Base-by-base conservation (phyloP, 73 alveolate species). In the Durusdinium trenchii region DNA sequence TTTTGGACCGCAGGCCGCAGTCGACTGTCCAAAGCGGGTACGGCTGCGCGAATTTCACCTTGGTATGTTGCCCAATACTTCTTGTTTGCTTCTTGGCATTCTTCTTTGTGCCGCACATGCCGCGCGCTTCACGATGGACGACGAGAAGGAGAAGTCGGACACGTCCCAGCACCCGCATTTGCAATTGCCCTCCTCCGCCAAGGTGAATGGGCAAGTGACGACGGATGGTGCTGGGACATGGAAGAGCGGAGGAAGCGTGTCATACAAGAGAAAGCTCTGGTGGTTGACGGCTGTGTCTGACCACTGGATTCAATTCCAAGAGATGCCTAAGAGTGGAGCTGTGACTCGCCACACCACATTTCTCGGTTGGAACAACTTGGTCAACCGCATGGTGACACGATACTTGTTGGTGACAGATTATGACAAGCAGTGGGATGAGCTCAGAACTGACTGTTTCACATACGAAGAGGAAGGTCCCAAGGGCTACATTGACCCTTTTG, bases 171-270 rank as follows among this genome's bases (percentile, higher is more conserved):
- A 73, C 84, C 84, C 84, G 84, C 50, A 36, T 36, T 38, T 73
- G 47, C 51, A 73, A 12, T 50, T 73, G 32, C 84, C 84, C 1
- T 73, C 84, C 18, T 73, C 84, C 16, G 84, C 84, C 28, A 35
- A 73, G 84, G 84, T 38, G 51, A 64, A 12, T 10, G 84, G 50
- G 51, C 84, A 32, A 20, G 89, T 78, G 45, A 78, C 89, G 3
- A 43, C 93, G 6, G 93, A 83, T 83, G 93, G 93, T 36, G 38
- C 23, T 38, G 46, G 28, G 93, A 83, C 47, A 50, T 83, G 93
- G 93, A 83, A 50, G 57, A 85, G 94, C 94, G 54, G 32, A 6
- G 94, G 94, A 45, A 54, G 35, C 30, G 94, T 85, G n/a, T 85
- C 94, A 42, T 85, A 85, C 94, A 85, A 51, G 78, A 3, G 4